These are phyloP conservation scores for Cairneyella variabilis DNA, from an alignment of 495 filamentous ascomycete genomes.

Conservation along the genomic window DNA sequence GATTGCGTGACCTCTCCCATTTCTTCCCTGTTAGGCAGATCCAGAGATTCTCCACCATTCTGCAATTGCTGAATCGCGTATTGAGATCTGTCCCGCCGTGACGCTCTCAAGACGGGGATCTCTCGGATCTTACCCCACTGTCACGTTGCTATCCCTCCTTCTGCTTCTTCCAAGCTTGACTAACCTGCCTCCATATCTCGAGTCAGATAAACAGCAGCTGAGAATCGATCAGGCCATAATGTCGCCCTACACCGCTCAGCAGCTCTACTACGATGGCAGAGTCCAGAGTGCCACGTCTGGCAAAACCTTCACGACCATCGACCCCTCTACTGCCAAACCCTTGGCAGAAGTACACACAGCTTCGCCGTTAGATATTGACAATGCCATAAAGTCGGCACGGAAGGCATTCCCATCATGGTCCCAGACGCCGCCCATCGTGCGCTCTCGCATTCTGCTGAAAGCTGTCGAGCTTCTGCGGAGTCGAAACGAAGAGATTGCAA, in stretches of 20 bases:
- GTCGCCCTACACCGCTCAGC: constrained; percentile 45
- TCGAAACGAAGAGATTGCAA: constrained; percentile 67
- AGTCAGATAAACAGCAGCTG: too few relatives aligned
- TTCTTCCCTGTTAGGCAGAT: constrained; percentile 14
- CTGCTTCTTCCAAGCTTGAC: background rate
- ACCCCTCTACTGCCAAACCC: constrained; percentile 62
- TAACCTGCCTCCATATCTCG: background rate
- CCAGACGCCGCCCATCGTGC: constrained; percentile 55
- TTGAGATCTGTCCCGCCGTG: background rate
- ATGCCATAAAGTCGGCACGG: constrained; percentile 58
- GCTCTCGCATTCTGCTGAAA: constrained; percentile 66
- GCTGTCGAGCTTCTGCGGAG: constrained; percentile 62
- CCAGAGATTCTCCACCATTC: background rate
- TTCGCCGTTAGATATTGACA: constrained; percentile 59
- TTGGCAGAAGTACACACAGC: constrained; percentile 62
- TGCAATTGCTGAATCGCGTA: constrained; percentile 11
- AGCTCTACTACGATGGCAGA: constrained; percentile 67
- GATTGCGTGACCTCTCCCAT: background rate
- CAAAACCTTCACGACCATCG: constrained; percentile 58
- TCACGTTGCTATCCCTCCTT: background rate
- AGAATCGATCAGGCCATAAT: constrained; percentile 29
- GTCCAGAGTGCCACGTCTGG: constrained; percentile 53
- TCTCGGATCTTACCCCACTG: background rate
- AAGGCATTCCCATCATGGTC: constrained; percentile 66
- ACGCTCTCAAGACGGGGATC: background rate